A percentile compares a stretch with the other conserved stretches of the same genome.
Evolutionary conservation across 2,329 filamentous ascomycete genomes (phyloP).

Genomic region (Zymoseptoria ardabiliae): DNA sequence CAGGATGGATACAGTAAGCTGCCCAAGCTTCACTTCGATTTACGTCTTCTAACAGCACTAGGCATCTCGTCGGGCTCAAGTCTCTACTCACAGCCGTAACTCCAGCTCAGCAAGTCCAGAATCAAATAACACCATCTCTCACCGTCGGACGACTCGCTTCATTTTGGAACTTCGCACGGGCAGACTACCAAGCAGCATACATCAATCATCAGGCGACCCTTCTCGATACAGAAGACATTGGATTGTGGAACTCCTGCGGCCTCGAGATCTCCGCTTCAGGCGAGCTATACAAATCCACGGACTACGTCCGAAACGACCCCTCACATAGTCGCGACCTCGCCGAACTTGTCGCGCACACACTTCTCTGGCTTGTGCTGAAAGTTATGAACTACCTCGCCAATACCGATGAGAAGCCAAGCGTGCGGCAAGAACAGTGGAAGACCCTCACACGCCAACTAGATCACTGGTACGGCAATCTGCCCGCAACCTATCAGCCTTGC

Average conservation of each 20-base stretch:
- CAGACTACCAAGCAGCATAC: constrained; percentile 35
- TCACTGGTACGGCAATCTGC: constrained; percentile 51
- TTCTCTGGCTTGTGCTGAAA: constrained; percentile 59
- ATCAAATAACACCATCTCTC: constrained; percentile 38
- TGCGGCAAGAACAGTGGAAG: constrained; percentile 41
- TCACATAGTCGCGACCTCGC: constrained; percentile 19
- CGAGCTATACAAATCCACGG: constrained; percentile 36
- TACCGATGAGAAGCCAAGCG: constrained; percentile 40
- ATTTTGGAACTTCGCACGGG: constrained; percentile 61
- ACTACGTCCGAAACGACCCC: constrained; percentile 50
- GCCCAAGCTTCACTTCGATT: not conserved
- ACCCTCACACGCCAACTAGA: constrained; percentile 51
- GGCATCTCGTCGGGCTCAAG: constrained; percentile 58
- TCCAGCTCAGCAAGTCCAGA: constrained; percentile 26
- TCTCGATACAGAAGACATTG: constrained; percentile 53
- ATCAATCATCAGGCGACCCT: constrained; percentile 55
- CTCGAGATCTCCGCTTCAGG: constrained; percentile 49
- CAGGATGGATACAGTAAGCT: constrained; percentile 44
- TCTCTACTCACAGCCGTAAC: constrained; percentile 47
- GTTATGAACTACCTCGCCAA: constrained; percentile 56
- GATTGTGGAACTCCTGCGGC: constrained; percentile 57
- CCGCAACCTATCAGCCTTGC: constrained; percentile 53
- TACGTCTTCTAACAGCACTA: constrained; percentile 21
- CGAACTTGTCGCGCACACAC: constrained; percentile 50
- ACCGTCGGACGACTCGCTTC: constrained; percentile 53